A percentile compares a stretch with the other conserved stretches of the same genome.
Evolutionary conservation across 2,329 filamentous ascomycete species (phyloP).

Genomic region (Thelonectria olida): DNA sequence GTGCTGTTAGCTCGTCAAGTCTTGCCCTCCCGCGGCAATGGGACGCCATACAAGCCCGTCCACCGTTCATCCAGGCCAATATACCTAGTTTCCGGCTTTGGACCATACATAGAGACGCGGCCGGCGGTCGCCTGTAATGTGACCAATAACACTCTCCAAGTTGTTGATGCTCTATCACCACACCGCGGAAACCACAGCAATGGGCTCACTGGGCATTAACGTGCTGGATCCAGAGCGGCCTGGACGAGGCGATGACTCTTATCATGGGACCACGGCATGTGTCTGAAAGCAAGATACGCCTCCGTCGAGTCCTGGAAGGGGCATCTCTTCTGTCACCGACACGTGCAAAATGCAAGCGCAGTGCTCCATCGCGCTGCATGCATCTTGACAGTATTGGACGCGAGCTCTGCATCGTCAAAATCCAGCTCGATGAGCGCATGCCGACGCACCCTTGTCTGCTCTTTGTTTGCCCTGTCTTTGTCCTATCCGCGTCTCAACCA

Average conservation of each 20-base stretch:
- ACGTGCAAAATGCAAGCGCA: conserved; percentile 25
- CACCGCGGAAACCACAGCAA: conserved; percentile 8
- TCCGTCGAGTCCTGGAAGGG: conserved; percentile 11
- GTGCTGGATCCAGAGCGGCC: conserved; percentile 25
- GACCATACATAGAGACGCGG: background rate
- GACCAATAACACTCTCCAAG: background rate
- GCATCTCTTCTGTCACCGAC: conserved; percentile 35
- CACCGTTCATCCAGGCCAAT: background rate
- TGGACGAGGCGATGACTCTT: conserved; percentile 35
- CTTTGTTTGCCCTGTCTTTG: conserved; percentile 21
- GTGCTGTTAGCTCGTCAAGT: background rate
- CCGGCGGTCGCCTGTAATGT: conserved; percentile 14
- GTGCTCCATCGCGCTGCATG: conserved; percentile 37
- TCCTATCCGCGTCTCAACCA: conserved; percentile 1
- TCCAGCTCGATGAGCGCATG: conserved; percentile 19
- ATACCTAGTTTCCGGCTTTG: background rate
- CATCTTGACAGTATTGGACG: conserved; percentile 24
- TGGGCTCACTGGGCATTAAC: conserved; percentile 38
- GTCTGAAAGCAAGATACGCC: conserved; percentile 18
- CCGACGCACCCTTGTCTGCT: conserved; percentile 21
- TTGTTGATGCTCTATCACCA: conserved; percentile 16
- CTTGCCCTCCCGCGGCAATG: background rate
- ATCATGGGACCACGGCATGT: conserved; percentile 15
- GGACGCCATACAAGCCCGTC: background rate
- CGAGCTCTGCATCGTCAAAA: conserved; percentile 29